Evolutionary conservation across 2,329 filamentous ascomycete genomes (phyloP), one percentile per base, ranked within the genome.

Genomic region (Albophoma yamanashiensis): DNA sequence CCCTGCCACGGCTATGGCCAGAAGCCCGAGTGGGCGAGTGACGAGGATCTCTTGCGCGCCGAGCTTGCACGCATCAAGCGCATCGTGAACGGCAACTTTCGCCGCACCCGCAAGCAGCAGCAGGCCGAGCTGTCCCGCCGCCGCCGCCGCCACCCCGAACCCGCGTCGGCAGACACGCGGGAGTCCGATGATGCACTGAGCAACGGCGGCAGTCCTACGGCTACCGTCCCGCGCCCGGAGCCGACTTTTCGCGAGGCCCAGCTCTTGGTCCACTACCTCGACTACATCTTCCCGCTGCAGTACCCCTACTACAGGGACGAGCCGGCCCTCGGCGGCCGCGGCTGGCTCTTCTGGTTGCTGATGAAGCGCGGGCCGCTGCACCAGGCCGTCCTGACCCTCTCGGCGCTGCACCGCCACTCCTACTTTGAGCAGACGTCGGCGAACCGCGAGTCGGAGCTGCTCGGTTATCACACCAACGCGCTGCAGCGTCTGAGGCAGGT

Each of bases 1-100:
- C 59, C 58, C 2, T 70, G 68, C 43, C 63, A 70, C 39, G 68
- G 68, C 4, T 70, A 70, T 36, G 71, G 69, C 0, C 64, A 70
- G 2, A 71, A 73, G 64, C 74, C 74, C 2, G 62, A 63, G 2
- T 75, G 73, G 71, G 70, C 73, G 50, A 70, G 73, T 56, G 61
- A 66, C 31, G 58, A 62, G n/a, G 55, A 25, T 2, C 47, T 65
- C 59, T 62, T 73, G 25, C 72, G 74, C 45, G 66, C 67, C 59
- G 68, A 68, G 45, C 53, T 69, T 0, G 59, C 56, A 0, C 63
- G 64, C 0, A 69, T 70, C 59, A 70, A 70, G 38, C 43, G 43
- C 8, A 62, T 58, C 0, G 65, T 70, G 7, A 69, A 69, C 56
- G 52, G 62, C 12, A 68, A 67, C 17, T 64, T 69, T 12, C 62